These are phyloP conservation scores for Arthrobotrys pseudoclavata DNA, from an alignment of 2,329 filamentous ascomycete genomes.

Conservation along the genomic window DNA sequence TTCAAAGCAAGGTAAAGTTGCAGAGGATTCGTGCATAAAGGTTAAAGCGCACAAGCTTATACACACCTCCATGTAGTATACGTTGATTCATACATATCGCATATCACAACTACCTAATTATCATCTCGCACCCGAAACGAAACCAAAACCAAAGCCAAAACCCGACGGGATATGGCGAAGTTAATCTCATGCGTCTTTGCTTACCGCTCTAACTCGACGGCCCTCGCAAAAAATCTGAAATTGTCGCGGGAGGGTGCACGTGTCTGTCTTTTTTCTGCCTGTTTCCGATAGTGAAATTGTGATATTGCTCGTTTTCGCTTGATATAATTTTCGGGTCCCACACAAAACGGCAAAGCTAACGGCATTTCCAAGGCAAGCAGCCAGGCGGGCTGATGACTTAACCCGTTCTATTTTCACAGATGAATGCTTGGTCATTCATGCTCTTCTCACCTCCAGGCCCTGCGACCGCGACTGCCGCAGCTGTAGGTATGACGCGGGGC, in stretches of 20 bases:
- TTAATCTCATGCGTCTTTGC: conserved; percentile 29
- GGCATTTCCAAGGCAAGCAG: conserved; percentile 22
- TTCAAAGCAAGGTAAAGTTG: conserved; percentile 12
- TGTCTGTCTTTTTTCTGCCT: conserved; percentile 27
- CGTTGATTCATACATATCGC: conserved; percentile 12
- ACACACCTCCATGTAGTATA: neutral
- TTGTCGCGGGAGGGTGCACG: conserved; percentile 30
- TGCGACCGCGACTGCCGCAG: conserved; percentile 28
- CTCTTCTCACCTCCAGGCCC: conserved; percentile 34
- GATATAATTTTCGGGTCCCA: conserved; percentile 40
- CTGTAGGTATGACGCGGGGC: conserved; percentile 57
- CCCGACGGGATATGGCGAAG: conserved; percentile 13
- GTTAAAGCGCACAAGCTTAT: conserved; percentile 26
- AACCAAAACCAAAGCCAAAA: conserved; percentile 20
- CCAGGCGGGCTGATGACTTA: conserved; percentile 53
- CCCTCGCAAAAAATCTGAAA: conserved; percentile 34
- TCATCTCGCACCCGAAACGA: conserved; percentile 21
- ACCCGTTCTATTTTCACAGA: conserved; percentile 45
- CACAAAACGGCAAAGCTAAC: conserved; percentile 28
- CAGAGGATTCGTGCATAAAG: conserved; percentile 27
- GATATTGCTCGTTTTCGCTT: conserved; percentile 13
- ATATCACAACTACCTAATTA: conserved; percentile 39
- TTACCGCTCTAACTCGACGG: conserved; percentile 39
- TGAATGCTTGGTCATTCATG: conserved; percentile 60
- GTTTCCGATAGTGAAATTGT: conserved; percentile 17